Conservation (phyloP, 495 filamentous ascomycete species). For the Penicillium lividum region DNA sequence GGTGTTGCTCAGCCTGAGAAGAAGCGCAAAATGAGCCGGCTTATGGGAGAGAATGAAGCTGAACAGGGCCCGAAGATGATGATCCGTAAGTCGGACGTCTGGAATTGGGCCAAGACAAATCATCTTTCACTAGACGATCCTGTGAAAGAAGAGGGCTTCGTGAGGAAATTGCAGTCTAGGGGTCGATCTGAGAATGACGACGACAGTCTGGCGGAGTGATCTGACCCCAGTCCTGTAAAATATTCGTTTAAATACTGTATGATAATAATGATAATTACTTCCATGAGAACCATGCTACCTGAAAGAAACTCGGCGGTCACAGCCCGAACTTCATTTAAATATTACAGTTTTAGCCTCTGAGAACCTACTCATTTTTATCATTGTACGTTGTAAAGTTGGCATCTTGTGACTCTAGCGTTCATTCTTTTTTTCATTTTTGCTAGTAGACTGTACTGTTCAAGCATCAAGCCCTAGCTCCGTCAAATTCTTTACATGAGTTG, state of each 20-base stretch:
- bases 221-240: neutral
- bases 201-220: slow-evolving; percentile 8
- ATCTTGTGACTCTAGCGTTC: slow-evolving; percentile 24
- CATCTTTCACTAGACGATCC: slow-evolving; percentile 47
- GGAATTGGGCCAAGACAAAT: slow-evolving; percentile 46
- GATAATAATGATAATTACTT: slow-evolving; percentile 3
- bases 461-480: slow-evolving; percentile 18
- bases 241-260: neutral
- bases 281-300: neutral
- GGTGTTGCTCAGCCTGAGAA: slow-evolving; percentile 65
- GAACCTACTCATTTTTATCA: neutral
- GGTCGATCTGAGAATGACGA: slow-evolving; percentile 14
- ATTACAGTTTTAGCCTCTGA: no score
- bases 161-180: slow-evolving; percentile 34
- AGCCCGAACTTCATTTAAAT: no score
- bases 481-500: slow-evolving; percentile 32
- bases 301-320: no score
- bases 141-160: slow-evolving; percentile 49
- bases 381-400: neutral
- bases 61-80: slow-evolving; percentile 37
- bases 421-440: slow-evolving; percentile 27
- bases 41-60: slow-evolving; percentile 26
- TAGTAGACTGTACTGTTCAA: slow-evolving; percentile 24
- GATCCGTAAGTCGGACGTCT: slow-evolving; percentile 47
- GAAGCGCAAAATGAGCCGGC: slow-evolving; percentile 35